These are phyloP conservation scores for Eleusine coracana DNA, from an alignment of 176 grass and related monocot genomes.

Conservation along the genomic window DNA sequence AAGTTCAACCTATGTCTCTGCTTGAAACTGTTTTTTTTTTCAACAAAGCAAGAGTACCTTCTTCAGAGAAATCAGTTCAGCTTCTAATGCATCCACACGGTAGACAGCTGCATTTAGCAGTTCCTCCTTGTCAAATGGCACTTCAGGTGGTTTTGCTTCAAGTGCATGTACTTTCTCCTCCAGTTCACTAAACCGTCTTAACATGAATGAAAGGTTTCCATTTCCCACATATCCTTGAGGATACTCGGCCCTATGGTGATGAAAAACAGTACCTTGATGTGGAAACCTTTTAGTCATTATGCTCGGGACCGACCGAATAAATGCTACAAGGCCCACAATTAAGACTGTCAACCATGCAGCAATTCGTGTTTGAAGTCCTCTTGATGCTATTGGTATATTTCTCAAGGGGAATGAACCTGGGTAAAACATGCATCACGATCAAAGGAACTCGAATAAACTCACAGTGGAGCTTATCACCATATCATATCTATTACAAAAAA, in stretches of 20 bases:
- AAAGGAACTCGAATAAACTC: slow-evolving; percentile 1
- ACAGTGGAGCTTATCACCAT: slow-evolving; percentile 1
- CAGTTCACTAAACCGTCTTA: slow-evolving; percentile 60
- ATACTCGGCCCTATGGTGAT: slow-evolving; percentile 25
- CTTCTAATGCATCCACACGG: slow-evolving; percentile 88
- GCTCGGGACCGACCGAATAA: slow-evolving; percentile 56
- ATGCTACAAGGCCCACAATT: slow-evolving; percentile 55
- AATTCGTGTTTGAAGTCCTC: slow-evolving; percentile 48
- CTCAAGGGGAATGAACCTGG: slow-evolving; percentile 52
- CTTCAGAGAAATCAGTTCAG: slow-evolving; percentile 90
- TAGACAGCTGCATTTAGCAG: slow-evolving; percentile 58
- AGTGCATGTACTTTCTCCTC: slow-evolving; percentile 72
- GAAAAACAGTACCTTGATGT: slow-evolving; percentile 33
- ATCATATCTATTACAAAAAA: slow-evolving; percentile 6
- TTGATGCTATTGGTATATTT: slow-evolving; percentile 22
- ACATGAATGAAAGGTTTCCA: slow-evolving; percentile 44
- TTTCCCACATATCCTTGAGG: slow-evolving; percentile 45
- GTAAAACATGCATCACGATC: slow-evolving; percentile 36
- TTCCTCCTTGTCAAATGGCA: slow-evolving; percentile 87
- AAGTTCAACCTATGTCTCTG: not conserved
- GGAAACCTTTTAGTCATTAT: slow-evolving; percentile 59
- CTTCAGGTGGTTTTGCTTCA: slow-evolving; percentile 71
- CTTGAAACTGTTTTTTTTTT: slow-evolving; percentile 9
- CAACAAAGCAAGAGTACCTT: slow-evolving; percentile 56
- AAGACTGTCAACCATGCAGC: slow-evolving; percentile 53